These are phyloP conservation scores for Saccharomyces hybrid DNA, from an alignment of 1,139 yeast species.

Conservation along the genomic window DNA sequence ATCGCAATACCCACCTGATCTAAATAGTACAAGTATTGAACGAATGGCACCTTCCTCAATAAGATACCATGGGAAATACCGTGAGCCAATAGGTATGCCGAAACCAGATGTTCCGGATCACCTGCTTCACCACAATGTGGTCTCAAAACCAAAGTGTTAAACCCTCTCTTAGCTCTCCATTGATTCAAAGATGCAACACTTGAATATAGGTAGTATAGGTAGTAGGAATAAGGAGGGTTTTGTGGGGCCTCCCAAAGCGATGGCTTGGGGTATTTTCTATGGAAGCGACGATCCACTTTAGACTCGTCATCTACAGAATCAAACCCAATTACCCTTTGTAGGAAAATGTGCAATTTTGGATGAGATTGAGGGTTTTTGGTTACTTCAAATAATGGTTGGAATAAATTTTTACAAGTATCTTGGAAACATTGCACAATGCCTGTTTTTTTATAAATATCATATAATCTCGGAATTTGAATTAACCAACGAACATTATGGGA, in stretches of 20 bases:
- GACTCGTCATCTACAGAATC: conserved; percentile 98
- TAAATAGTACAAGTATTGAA: conserved; percentile 84
- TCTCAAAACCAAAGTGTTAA: conserved; percentile 82
- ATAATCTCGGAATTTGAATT: conserved; percentile 88
- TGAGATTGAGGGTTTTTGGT: conserved; percentile 74
- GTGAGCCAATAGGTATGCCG: conserved; percentile 83
- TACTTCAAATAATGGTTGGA: conserved; percentile 89
- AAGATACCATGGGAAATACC: conserved; percentile 94
- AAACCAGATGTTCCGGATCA: conserved; percentile 91
- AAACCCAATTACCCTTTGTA: conserved; percentile 93
- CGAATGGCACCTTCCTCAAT: conserved; percentile 84
- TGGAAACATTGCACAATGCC: conserved; percentile 65
- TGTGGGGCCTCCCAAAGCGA: conserved; percentile 64
- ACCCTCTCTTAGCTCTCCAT: conserved; percentile 65
- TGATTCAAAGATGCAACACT: conserved; percentile 79
- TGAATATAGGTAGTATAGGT: conserved; percentile 79
- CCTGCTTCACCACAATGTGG: conserved; percentile 99
- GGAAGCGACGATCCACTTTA: conserved; percentile 74
- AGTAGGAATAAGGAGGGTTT: conserved; percentile 97
- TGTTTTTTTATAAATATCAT: conserved; percentile 76
- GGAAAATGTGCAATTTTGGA: conserved; percentile 80
- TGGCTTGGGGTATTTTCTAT: conserved; percentile 76
- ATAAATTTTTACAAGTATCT: conserved; percentile 69
- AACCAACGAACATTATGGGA: conserved; percentile 97
- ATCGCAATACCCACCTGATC: conserved; percentile 96